Conservation (phyloP, 768 basidiomycete genomes). For the Sporobolomyces pararoseus region DNA sequence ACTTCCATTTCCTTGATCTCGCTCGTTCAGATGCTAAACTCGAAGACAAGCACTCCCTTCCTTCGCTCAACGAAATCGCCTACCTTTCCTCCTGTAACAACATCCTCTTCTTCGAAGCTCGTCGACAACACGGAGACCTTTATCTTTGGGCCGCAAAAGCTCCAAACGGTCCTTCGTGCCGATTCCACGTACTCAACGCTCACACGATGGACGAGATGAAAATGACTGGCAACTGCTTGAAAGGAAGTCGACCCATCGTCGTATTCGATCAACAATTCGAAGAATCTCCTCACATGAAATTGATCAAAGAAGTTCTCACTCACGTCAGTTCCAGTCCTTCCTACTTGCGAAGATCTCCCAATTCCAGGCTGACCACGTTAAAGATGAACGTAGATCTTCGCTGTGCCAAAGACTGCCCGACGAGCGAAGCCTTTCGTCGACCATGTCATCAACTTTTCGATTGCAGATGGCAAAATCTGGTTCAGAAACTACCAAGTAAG, state of each 20-base stretch:
- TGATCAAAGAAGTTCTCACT: constrained; percentile 89
- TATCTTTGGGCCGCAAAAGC: constrained; percentile 96
- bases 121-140: constrained; percentile 81
- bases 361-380: constrained; percentile 1
- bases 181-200: constrained; percentile 95
- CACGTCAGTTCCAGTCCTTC: constrained; percentile 60
- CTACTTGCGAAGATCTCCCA: constrained; percentile 2
- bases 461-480: constrained; percentile 95
- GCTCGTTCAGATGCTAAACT: constrained; percentile 76
- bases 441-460: constrained; percentile 92
- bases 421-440: constrained; percentile 96
- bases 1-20: not conserved
- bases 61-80: constrained; percentile 89
- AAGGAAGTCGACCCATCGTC: constrained; percentile 85
- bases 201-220: constrained; percentile 99
- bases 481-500: constrained; percentile 96
- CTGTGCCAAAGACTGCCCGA: constrained; percentile 84
- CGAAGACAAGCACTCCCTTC: constrained; percentile 89
- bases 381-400: constrained; percentile 68
- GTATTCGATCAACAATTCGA: constrained; percentile 91
- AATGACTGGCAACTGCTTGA: constrained; percentile 98
- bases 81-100: constrained; percentile 98
- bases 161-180: constrained; percentile 94
- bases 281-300: constrained; percentile 73
- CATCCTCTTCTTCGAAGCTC: constrained; percentile 91